Conservation (phyloP, 768 basidiomycete genomes). For the Leccinum boreale region DNA sequence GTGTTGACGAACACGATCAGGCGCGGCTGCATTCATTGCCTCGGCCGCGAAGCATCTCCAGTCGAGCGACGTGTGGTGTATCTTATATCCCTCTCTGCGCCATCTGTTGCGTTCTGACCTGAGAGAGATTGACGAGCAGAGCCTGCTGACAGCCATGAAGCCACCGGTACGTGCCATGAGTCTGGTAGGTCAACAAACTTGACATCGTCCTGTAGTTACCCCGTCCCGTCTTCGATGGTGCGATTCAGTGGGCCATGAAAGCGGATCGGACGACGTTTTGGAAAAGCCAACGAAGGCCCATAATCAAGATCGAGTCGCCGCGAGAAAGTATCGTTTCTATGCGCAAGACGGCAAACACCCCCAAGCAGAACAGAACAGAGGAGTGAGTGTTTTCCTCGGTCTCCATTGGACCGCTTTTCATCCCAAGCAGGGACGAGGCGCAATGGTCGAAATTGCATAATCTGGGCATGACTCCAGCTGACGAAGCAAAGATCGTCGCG, state of each 20-base stretch:
- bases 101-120: slow-evolving; percentile 86
- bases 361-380: slow-evolving; percentile 60
- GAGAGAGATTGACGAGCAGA: slow-evolving; percentile 65
- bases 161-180: slow-evolving; percentile 57
- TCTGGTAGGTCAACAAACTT: not conserved
- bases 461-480: slow-evolving; percentile 77
- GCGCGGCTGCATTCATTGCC: slow-evolving; percentile 84
- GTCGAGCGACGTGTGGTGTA: slow-evolving; percentile 92
- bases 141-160: slow-evolving; percentile 73
- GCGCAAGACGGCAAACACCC: slow-evolving; percentile 44
- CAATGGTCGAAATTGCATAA: slow-evolving; percentile 79
- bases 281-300: slow-evolving; percentile 50
- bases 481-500: slow-evolving; percentile 83
- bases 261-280: slow-evolving; percentile 79
- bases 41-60: slow-evolving; percentile 82
- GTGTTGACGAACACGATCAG: slow-evolving; percentile 38
- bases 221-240: slow-evolving; percentile 79
- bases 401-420: not conserved
- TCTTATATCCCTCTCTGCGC: slow-evolving; percentile 87
- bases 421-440: slow-evolving; percentile 60
- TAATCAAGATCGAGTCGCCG: slow-evolving; percentile 59
- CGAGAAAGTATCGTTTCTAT: slow-evolving; percentile 69
- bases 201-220: slow-evolving; percentile 38
- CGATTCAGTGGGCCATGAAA: slow-evolving; percentile 86
- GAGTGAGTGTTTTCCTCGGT: slow-evolving; percentile 53